Base-by-base conservation (phyloP, 768 basidiomycete species). In the Termitomyces sp. region DNA sequence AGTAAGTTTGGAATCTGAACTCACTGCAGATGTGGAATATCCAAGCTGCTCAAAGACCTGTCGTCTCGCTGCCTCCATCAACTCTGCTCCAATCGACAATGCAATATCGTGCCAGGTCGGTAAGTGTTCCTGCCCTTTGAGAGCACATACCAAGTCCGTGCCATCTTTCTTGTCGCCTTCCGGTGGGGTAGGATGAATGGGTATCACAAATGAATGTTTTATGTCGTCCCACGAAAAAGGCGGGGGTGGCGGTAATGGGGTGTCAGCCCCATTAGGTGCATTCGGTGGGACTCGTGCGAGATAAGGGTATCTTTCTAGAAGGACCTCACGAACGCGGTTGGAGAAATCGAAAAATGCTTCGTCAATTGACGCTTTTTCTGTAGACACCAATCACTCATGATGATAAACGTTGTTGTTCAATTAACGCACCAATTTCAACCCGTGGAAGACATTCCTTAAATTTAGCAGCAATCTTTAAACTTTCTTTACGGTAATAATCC, bases 321-420 rank as follows among this genome's bases (percentile, higher is more conserved):
- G 72, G 48, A 82, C 75, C 58, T 87, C 83, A 40, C 91, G 86
- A n/a, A 93, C 86, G 36, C 89, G 87, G 9, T 79, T 79, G 3
- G 94, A 91, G 57, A 98, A 82, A 71, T 98, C 96, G 58, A 98
- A 85, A 71, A 95, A 99, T 0, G 93, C 94, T 68, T 99, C 97
- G 67, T 98, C 97, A 38, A 98, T 97, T 0, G 93, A 96, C 26
- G 97, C 97, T 70, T 95, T 97, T 74, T 99, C 96, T 95, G 12
- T 53, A 4, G 41, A 50, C 6, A 1, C 14, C 44, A 32, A 35
- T 30, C 26, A 2, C 10, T 18, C 30, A 40, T 23, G 56, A 40
- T 55, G 58, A 7, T 12, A 3, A 14, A 4, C 40, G 2, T 23
- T 12, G 12, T 44, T 41, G 4, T 5, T 38, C 4, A 10, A 20